phyloP scores from a whole-genome alignment of 495 filamentous ascomycete species.

The Penicillium parvum region DNA sequence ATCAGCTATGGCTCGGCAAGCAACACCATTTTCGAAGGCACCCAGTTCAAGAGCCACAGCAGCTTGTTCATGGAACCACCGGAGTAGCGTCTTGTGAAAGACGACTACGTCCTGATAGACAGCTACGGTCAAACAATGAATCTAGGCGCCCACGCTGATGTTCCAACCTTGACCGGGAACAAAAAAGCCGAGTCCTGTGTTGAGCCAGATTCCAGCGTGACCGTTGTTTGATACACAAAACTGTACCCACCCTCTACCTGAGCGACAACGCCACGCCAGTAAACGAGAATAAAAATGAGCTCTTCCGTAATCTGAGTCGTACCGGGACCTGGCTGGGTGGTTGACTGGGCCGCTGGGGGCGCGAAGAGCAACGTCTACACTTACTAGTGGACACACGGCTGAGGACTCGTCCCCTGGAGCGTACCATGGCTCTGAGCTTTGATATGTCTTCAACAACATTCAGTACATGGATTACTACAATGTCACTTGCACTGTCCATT shows the following conservation, averaged over 20 bases:
- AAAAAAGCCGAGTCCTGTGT: slow-evolving; percentile 18
- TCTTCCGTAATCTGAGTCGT: slow-evolving; percentile 10
- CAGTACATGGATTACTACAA: slow-evolving; percentile 15
- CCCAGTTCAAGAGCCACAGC: slow-evolving; percentile 14
- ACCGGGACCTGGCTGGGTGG: slow-evolving; percentile 16
- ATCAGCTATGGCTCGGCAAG: not conserved
- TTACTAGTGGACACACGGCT: slow-evolving; percentile 13
- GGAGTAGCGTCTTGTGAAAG: slow-evolving; percentile 14
- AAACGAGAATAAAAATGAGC: slow-evolving; percentile 9
- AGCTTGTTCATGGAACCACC: slow-evolving; percentile 12
- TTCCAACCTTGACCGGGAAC: slow-evolving; percentile 19
- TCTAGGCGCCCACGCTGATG: slow-evolving; percentile 8
- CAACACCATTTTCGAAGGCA: slow-evolving; percentile 6
- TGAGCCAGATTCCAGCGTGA: not conserved
- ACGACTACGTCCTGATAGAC: slow-evolving; percentile 14
- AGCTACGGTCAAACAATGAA: slow-evolving; percentile 8
- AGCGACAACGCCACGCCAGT: slow-evolving; percentile 6
- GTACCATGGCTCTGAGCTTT: slow-evolving; percentile 18
- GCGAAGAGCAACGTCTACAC: slow-evolving; percentile 16
- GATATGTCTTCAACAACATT: slow-evolving; percentile 22
- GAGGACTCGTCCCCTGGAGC: slow-evolving; percentile 16
- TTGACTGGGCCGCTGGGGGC: slow-evolving; percentile 13
- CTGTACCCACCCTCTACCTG: slow-evolving; percentile 14
- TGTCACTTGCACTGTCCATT: slow-evolving; percentile 10
- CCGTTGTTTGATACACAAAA: slow-evolving; percentile 7